Base-by-base conservation (phyloP, 169 alveolate genomes). In the Theileria annulata region DNA sequence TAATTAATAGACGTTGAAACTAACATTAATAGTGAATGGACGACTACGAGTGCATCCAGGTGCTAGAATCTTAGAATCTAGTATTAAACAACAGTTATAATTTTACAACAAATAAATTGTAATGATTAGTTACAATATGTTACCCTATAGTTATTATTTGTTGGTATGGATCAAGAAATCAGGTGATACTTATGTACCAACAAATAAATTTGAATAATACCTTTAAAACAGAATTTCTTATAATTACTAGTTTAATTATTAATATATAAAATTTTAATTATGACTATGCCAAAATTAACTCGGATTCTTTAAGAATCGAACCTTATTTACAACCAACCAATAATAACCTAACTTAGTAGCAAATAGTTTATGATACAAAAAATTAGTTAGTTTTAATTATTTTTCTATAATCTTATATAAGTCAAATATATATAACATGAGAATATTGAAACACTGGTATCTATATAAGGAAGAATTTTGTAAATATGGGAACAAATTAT, bases 21-120 rank as follows among this genome's bases (percentile, higher is more conserved):
- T 25, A 56, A 13, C 27, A n/a, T 56, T 13, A 56, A 56, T 21
- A 21, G 66, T 56, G n/a, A 25, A 56, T 56, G 66, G n/a, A 27
- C 66, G 17, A 25, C 66, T 25, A 25, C 35, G 13, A 56, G 66
- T 56, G 66, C 66, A 56, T 56, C 17, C 27, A 56, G 66, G 66
- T 56, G 66, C 66, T 25, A 56, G 31, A 56, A 56, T 56, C 27
- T 56, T 21, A 19, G 66, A 56, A 56, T 56, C 33, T 21, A 56
- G 31, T 56, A 56, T 19, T 21, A 56, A 56, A 56, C 33, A 56
- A 25, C 27, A 56, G 28, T 56, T 10, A 21, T 56, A 56, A 56
- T 42, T 42, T 42, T 42, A 42, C 51, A 42, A 8, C 51, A 42
- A 42, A 42, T 42, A 42, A 42, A 42, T 42, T 42, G 13, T 5